phyloP scores from a whole-genome alignment of 1,284 basidiomycete genomes.

The Coniferiporia sulphurascens region DNA sequence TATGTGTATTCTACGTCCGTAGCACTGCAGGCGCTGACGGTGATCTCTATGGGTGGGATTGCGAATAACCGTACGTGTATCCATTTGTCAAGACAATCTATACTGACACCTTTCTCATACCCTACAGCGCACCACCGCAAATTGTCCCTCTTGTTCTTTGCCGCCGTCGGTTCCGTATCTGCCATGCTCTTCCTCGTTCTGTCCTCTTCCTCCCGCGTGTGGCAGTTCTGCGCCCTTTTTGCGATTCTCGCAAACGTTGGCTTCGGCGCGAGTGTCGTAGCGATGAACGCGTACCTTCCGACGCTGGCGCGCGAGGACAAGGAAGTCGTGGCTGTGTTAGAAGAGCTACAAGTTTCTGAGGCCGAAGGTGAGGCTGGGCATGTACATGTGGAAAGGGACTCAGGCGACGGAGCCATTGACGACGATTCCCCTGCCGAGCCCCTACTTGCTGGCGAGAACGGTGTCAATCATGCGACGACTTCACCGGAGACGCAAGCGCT shows the following conservation, averaged over 20 bases:
- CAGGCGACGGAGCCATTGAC: slow-evolving; percentile 23
- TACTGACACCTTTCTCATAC: slow-evolving; percentile 10
- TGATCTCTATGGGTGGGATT: slow-evolving; percentile 85
- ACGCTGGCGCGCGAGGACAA: slow-evolving; percentile 62
- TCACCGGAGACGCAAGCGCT: slow-evolving; percentile 11
- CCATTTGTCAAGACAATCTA: background rate
- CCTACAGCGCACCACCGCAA: slow-evolving; percentile 72
- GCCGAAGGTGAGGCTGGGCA: slow-evolving; percentile 5
- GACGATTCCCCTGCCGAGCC: slow-evolving; percentile 17
- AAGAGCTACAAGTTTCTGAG: slow-evolving; percentile 28
- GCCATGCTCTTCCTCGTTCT: slow-evolving; percentile 70
- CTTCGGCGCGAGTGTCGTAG: slow-evolving; percentile 81
- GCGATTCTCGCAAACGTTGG: slow-evolving; percentile 74
- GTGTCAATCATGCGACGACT: slow-evolving; percentile 12
- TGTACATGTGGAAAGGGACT: slow-evolving; percentile 19
- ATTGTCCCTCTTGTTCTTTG: slow-evolving; percentile 70
- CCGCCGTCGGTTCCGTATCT: slow-evolving; percentile 60
- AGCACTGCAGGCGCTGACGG: slow-evolving; percentile 79
- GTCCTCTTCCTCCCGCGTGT: slow-evolving; percentile 62
- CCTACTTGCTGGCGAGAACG: slow-evolving; percentile 16
- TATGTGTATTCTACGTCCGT: slow-evolving; percentile 86
- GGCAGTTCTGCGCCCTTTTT: slow-evolving; percentile 59
- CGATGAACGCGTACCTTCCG: slow-evolving; percentile 87
- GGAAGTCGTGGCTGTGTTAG: slow-evolving; percentile 47
- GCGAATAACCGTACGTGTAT: slow-evolving; percentile 73